Evolutionary conservation across 441 rosid species (phyloP).

Genomic region (Bocquillonia castaneifolia): DNA sequence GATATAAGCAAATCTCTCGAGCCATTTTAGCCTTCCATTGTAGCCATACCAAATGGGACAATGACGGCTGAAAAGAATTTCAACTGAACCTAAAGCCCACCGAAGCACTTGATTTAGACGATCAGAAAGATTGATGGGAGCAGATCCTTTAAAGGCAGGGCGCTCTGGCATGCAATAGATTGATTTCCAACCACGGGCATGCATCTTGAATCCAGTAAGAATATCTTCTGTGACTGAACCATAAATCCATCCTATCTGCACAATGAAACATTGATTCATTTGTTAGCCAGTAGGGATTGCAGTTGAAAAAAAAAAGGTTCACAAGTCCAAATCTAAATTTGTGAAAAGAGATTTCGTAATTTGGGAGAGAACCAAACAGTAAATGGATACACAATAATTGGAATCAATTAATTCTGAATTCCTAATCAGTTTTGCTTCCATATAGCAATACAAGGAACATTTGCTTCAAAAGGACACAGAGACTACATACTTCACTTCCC

Average conservation of each 20-base stretch:
- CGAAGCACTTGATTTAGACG: constrained; percentile 99
- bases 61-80: constrained; percentile 95
- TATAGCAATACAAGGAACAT: not conserved
- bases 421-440: not conserved
- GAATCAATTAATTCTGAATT: not conserved
- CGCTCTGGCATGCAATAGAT: constrained; percentile 94
- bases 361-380: not conserved
- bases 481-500: constrained; percentile 75
- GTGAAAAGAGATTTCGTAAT: not conserved
- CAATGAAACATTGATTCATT: constrained; percentile 15
- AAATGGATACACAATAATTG: not conserved
- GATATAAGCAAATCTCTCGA: constrained; percentile 86
- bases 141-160: constrained; percentile 96
- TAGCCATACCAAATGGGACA: constrained; percentile 99
- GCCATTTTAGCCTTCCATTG: constrained; percentile 84
- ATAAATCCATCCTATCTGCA: constrained; percentile 99
- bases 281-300: not conserved
- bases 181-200: constrained; percentile 98
- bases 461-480: not conserved
- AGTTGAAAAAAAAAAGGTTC: not conserved
- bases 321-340: not conserved
- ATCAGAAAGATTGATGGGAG: constrained; percentile 97
- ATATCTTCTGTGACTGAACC: constrained; percentile 99
- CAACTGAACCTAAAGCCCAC: constrained; percentile 99
- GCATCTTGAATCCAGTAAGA: constrained; percentile 98